Conservation (phyloP, 2,329 filamentous ascomycete species). For the Didymella sp. region DNA sequence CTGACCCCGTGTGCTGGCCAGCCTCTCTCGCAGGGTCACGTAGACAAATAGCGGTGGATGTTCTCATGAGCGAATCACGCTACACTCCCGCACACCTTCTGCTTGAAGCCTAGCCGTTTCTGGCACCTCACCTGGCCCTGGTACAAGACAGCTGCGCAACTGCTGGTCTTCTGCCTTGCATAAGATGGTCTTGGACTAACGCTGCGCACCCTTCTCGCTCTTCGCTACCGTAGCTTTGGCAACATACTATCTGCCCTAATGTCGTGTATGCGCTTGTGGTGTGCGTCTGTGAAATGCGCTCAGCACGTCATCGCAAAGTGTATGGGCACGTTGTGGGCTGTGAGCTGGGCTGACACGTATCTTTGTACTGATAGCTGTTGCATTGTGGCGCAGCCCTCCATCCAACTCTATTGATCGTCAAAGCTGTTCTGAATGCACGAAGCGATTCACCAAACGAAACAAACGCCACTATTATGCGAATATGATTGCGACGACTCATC, state of each 20-base stretch:
- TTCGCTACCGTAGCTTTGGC: conserved; percentile 1
- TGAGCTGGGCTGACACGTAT: conserved; percentile 10
- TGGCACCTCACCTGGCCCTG: conserved; percentile 15
- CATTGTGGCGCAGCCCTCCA: conserved; percentile 10
- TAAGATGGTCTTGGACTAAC: not conserved
- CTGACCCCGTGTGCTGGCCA: conserved; percentile 36
- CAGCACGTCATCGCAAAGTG: conserved; percentile 25
- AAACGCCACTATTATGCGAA: conserved; percentile 15
- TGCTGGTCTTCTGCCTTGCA: conserved; percentile 15
- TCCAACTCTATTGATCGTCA: not conserved
- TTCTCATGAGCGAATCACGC: conserved; percentile 37
- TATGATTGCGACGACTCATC: conserved; percentile 1
- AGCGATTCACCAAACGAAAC: not conserved
- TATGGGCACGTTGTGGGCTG: conserved; percentile 3
- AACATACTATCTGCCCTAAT: not conserved
- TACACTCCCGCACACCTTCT: conserved; percentile 27
- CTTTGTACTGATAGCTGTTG: conserved; percentile 3
- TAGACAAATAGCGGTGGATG: conserved; percentile 36
- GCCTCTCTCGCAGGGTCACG: conserved; percentile 35
- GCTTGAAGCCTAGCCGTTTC: conserved; percentile 31
- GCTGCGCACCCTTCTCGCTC: conserved; percentile 3
- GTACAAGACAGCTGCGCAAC: conserved; percentile 18
- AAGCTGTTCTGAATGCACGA: not conserved
- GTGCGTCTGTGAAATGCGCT: not conserved
- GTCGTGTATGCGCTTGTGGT: not conserved